Percentiles rank a stretch among this genome's conserved stretches.
phyloP scores from a whole-genome alignment of 169 alveolate species.

The Plasmodium malariae region DNA sequence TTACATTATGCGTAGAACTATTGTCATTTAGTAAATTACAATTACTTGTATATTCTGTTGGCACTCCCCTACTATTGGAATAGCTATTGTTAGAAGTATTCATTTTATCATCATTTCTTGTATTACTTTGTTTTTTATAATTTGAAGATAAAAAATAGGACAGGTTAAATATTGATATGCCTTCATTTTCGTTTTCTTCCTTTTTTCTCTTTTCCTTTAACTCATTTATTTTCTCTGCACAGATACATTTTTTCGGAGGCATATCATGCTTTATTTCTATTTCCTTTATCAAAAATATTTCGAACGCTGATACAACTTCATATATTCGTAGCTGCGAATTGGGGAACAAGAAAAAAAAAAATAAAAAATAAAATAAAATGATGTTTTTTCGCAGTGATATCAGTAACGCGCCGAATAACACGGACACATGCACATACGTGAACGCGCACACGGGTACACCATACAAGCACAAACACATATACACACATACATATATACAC shows the following conservation, averaged over 20 bases:
- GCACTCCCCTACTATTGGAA: not conserved
- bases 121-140: constrained; percentile 41
- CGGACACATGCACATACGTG: too few relatives aligned
- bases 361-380: not conserved
- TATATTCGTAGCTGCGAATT: constrained; percentile 46
- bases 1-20: not conserved
- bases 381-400: too few relatives aligned
- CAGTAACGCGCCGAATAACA: too few relatives aligned
- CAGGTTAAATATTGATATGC: constrained; percentile 48
- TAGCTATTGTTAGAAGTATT: not conserved
- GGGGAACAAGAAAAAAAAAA: not conserved
- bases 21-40: not conserved
- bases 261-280: constrained; percentile 59
- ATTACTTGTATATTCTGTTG: not conserved
- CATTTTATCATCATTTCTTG: constrained; percentile 36
- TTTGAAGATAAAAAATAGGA: constrained; percentile 65
- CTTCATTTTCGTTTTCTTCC: constrained; percentile 63
- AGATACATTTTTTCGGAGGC: constrained; percentile 45
- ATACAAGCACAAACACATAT: not conserved
- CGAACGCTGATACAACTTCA: constrained; percentile 4
- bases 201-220: constrained; percentile 41
- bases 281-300: constrained; percentile 28
- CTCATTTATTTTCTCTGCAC: constrained; percentile 55
- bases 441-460: too few relatives aligned
- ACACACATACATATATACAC: not conserved